Conservation (phyloP, 192 early-diverging fungal species). For the Backusella luteola region DNA sequence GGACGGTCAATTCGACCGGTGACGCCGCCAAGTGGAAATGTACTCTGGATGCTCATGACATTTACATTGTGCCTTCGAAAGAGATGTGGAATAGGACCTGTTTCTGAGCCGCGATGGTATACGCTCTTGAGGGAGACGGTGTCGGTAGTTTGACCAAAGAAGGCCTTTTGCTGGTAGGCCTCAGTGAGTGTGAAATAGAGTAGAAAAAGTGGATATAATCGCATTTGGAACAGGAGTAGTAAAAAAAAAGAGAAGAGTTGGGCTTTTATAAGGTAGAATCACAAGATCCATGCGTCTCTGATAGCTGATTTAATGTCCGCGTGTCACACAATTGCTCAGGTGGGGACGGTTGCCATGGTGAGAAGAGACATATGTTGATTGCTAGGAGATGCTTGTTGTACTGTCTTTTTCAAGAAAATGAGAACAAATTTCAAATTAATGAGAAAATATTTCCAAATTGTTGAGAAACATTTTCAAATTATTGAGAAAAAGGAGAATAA, state of each 20-base stretch:
- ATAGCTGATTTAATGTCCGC: background rate
- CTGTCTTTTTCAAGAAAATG: no score
- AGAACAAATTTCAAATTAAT: no score
- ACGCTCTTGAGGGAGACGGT: constrained; percentile 22
- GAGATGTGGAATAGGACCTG: constrained; percentile 26
- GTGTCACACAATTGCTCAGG: no score
- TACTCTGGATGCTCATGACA: background rate
- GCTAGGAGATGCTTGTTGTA: background rate
- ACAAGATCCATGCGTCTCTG: background rate
- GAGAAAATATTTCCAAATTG: no score
- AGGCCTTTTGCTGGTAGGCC: background rate
- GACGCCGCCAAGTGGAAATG: background rate
- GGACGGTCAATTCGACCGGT: background rate
- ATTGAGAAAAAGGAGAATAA: no score
- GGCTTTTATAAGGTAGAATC: background rate
- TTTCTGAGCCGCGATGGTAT: constrained; percentile 32
- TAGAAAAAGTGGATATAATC: background rate
- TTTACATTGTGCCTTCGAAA: constrained; percentile 23
- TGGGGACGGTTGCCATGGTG: no score
- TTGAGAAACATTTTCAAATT: no score
- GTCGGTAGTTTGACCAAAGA: background rate
- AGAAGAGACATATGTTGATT: no score
- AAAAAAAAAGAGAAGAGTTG: no score
- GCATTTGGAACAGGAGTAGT: background rate
- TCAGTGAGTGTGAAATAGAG: background rate